phyloP scores from a whole-genome alignment of 2,329 filamentous ascomycete species.

The Diaporthe vexans region DNA sequence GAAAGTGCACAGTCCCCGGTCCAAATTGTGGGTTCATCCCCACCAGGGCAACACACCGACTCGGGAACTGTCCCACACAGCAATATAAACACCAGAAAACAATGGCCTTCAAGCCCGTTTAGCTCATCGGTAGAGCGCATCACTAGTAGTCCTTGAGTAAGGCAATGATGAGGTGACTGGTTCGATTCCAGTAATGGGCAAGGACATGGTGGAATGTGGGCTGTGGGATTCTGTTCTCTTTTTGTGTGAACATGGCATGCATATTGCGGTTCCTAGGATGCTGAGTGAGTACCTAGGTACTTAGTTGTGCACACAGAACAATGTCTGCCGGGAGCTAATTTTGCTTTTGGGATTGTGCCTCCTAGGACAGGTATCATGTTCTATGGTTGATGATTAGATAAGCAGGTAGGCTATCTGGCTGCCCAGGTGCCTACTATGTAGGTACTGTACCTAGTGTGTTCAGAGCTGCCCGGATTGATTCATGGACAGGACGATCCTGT shows the following conservation, averaged over 20 bases:
- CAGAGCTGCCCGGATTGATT: too few species aligned
- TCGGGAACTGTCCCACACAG: conserved; percentile 7
- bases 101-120: background rate
- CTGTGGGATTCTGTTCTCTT: background rate
- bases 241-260: background rate
- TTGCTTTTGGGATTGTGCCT: background rate
- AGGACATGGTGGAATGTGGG: background rate
- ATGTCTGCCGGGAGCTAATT: background rate
- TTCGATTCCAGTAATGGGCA: conserved; percentile 34
- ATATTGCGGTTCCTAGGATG: background rate
- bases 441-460: too few species aligned
- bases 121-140: conserved; percentile 32
- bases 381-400: too few species aligned
- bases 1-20: background rate
- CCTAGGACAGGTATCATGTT: too few species aligned
- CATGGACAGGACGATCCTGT: too few species aligned
- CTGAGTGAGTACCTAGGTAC: background rate
- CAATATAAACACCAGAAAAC: background rate
- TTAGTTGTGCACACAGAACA: background rate
- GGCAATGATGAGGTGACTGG: conserved; percentile 25
- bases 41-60: conserved; percentile 13
- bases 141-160: background rate
- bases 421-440: too few species aligned
- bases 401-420: too few species aligned
- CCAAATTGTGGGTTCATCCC: conserved; percentile 7